Conservation (phyloP, 129 eudicot species). For the Rutidosis leptorrhynchoides region DNA sequence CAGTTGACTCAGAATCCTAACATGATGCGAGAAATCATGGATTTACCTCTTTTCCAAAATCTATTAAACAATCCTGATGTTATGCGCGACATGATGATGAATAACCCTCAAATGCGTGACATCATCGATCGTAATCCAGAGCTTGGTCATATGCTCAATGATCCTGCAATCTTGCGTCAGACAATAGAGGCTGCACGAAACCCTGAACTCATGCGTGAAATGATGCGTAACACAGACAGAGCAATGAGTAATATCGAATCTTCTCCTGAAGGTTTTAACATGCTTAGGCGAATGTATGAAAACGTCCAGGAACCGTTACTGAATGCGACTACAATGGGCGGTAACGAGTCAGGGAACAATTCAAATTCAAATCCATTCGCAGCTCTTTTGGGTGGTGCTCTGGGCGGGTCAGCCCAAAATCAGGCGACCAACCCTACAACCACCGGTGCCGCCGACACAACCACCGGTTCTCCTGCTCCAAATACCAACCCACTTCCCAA, state of each 20-base stretch:
- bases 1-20: slow-evolving; percentile 77
- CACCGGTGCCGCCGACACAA: slow-evolving; percentile 51
- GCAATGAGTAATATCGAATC: slow-evolving; percentile 94
- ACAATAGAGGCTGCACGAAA: slow-evolving; percentile 84
- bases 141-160: slow-evolving; percentile 85
- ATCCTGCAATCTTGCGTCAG: slow-evolving; percentile 79
- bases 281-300: slow-evolving; percentile 95
- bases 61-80: slow-evolving; percentile 76
- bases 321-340: slow-evolving; percentile 69
- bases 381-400: slow-evolving; percentile 67
- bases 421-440: slow-evolving; percentile 55
- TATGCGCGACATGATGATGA: slow-evolving; percentile 79
- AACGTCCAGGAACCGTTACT: slow-evolving; percentile 82
- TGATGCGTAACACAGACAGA: slow-evolving; percentile 94
- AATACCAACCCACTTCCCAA: slow-evolving; percentile 85
- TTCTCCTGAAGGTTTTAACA: slow-evolving; percentile 94
- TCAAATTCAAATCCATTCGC: slow-evolving; percentile 76
- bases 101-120: slow-evolving; percentile 90
- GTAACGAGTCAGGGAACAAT: slow-evolving; percentile 51
- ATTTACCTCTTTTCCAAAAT: slow-evolving; percentile 73
- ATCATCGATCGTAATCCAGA: slow-evolving; percentile 91
- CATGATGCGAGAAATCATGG: slow-evolving; percentile 87
- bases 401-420: slow-evolving; percentile 40
- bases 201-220: slow-evolving; percentile 89
- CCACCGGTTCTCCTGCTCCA: slow-evolving; percentile 59